Evolutionary conservation across 441 rosid genomes (phyloP), one percentile per base, ranked within the genome.

Genomic region (Eruca vesicaria): DNA sequence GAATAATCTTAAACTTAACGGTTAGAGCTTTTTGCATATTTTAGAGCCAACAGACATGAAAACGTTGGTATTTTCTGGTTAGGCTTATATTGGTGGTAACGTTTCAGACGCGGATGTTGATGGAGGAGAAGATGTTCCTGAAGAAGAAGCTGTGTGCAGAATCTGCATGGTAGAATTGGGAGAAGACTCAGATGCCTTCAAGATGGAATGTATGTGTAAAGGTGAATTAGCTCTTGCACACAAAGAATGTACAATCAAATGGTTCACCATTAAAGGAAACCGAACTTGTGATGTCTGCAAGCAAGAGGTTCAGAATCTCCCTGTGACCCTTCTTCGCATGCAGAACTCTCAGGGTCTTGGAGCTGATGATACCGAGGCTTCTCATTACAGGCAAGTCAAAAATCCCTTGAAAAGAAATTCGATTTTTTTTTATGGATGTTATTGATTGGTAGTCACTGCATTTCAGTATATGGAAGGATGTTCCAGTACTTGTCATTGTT

Each of bases 211-310:
- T 80, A 89, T 96, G 85, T 96, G 99, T 86, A 96, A 83, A 83
- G 99, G 98, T 12, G 99, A 93, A 85, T 87, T 96, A 35, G 97
- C 97, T 58, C 84, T 96, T 68, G 98, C 97, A n/a, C 99, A 93
- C 81, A 92, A 88, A 83, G 97, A 91, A 72, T 96, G 99, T 83
- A 90, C 97, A 33, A 83, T 93, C 59, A 96, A 96, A 88, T 96
- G 98, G 99, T 96, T 93, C 79, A 90, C 94, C 69, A 91, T 96
- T 78, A 96, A 93, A 86, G 99, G 99, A 28, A 96, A 90, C 89
- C 84, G 91, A 82, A 96, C 84, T 5, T 96, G 99, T 71, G 99
- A 96, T 66, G 97, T 96, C 68, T 96, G 99, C 86, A 91, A 86
- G 81, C 94, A 96, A 84, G 96, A 93, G 56, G 99, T 96, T 57